Percentiles rank a stretch among this genome's conserved stretches.
Evolutionary conservation across 805 yeast genomes (phyloP).

Genomic region (Candida ortonii): DNA sequence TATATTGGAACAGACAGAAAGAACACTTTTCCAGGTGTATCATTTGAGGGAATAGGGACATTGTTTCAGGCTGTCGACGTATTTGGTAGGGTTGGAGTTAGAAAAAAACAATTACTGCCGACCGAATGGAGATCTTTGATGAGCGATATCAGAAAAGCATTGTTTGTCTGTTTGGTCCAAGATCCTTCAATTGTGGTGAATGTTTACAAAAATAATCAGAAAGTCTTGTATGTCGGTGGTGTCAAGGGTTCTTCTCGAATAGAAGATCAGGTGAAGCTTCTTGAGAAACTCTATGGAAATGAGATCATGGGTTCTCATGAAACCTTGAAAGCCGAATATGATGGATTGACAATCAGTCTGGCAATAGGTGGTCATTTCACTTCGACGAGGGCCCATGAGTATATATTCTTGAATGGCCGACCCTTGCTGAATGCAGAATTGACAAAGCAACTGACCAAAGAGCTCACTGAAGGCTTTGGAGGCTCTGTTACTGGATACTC

Average conservation of each 20-base stretch:
- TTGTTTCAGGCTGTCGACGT: constrained; percentile 36
- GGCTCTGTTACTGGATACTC: constrained; percentile 33
- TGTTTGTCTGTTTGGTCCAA: constrained; percentile 32
- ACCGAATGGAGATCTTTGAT: constrained; percentile 24
- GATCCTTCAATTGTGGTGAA: constrained; percentile 25
- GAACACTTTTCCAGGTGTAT: neutral
- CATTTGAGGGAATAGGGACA: constrained; percentile 36
- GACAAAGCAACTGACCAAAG: constrained; percentile 20
- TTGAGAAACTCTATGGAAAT: constrained; percentile 34
- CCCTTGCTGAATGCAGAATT: constrained; percentile 25
- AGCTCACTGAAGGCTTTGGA: too few species aligned
- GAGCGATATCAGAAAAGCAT: constrained; percentile 29
- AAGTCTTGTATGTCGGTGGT: constrained; percentile 4
- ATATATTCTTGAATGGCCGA: constrained; percentile 44
- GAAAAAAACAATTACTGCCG: constrained; percentile 31
- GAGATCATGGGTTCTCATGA: constrained; percentile 25
- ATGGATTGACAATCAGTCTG: constrained; percentile 33
- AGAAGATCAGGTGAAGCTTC: constrained; percentile 6
- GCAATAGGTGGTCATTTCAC: constrained; percentile 38
- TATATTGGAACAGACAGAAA: neutral
- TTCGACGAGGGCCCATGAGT: constrained; percentile 41
- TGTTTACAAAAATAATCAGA: constrained; percentile 10
- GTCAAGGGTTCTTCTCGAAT: constrained; percentile 7
- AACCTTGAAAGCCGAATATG: constrained; percentile 26
- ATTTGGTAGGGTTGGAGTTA: constrained; percentile 44